phyloP scores from a whole-genome alignment of 768 basidiomycete species.

The Tricholoma bakamatsutake region DNA sequence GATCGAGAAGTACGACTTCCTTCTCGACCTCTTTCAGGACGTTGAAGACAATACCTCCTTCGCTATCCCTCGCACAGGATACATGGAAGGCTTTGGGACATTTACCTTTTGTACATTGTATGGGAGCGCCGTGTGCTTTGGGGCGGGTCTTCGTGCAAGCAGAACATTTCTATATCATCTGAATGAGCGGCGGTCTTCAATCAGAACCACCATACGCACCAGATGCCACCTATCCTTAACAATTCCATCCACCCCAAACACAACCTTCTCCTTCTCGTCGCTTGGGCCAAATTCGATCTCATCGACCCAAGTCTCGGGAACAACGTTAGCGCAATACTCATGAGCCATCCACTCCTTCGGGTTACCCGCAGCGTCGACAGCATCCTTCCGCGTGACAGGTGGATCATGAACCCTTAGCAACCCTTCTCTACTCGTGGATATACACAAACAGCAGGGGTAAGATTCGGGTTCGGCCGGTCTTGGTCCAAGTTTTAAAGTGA shows the following conservation, averaged over 20 bases:
- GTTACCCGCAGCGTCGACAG: conserved; percentile 39
- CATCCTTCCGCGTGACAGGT: conserved; percentile 49
- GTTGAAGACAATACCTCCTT: conserved; percentile 50
- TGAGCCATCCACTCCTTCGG: conserved; percentile 69
- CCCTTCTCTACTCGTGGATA: conserved; percentile 44
- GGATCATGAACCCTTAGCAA: conserved; percentile 66
- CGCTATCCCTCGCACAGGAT: conserved; percentile 71
- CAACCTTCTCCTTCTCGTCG: conserved; percentile 43
- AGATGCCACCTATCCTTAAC: conserved; percentile 91
- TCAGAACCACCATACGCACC: conserved; percentile 40
- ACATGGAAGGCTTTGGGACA: conserved; percentile 93
- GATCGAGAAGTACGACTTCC: conserved; percentile 65
- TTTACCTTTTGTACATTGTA: conserved; percentile 94
- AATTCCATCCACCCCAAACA: conserved; percentile 85
- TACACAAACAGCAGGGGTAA: conserved; percentile 68
- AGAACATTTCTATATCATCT: conserved; percentile 71
- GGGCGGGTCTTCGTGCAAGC: conserved; percentile 65
- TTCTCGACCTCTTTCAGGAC: conserved; percentile 72
- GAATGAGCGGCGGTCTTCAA: conserved; percentile 1
- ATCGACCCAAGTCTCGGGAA: conserved; percentile 93
- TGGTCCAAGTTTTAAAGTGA: conserved; percentile 66
- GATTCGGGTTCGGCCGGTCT: conserved; percentile 47
- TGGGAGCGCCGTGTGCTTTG: conserved; percentile 72
- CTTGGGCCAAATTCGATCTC: conserved; percentile 39
- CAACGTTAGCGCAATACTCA: conserved; percentile 67